Percentiles rank a stretch among this genome's conserved stretches.
Evolutionary conservation across 2,329 filamentous ascomycete species (phyloP).

Genomic region (Ceratocystiopsis brevicomis): DNA sequence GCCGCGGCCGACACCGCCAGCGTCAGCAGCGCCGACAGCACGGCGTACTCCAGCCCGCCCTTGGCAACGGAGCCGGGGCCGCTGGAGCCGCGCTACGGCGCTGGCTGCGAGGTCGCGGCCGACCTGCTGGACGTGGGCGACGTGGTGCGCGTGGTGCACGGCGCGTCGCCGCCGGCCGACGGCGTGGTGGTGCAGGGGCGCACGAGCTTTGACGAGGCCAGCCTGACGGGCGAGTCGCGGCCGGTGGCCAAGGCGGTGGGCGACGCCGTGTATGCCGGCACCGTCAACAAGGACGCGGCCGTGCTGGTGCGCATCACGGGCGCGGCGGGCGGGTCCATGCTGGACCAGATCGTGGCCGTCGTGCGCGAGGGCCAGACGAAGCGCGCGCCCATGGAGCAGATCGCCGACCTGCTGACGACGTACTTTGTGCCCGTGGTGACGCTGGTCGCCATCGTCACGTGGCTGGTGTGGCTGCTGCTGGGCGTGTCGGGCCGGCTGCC

Average conservation of each 20-base stretch:
- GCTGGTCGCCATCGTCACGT: slow-evolving; percentile 49
- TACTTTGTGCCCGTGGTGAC: slow-evolving; percentile 63
- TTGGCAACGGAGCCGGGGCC: neutral
- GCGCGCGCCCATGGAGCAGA: slow-evolving; percentile 55
- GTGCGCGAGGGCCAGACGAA: slow-evolving; percentile 62
- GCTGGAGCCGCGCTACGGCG: neutral
- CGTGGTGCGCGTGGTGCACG: slow-evolving; percentile 54
- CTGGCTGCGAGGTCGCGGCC: slow-evolving; percentile 24
- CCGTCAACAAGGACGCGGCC: slow-evolving; percentile 49
- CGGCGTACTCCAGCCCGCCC: too few relatives aligned
- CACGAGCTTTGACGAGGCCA: slow-evolving; percentile 71
- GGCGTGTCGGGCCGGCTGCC: slow-evolving; percentile 41
- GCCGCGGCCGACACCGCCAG: neutral
- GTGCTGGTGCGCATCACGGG: slow-evolving; percentile 45
- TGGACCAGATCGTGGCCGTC: slow-evolving; percentile 60
- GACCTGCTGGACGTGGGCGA: slow-evolving; percentile 63
- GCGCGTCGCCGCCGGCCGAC: slow-evolving; percentile 70
- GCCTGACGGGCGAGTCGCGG: slow-evolving; percentile 62
- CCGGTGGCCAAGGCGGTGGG: slow-evolving; percentile 43
- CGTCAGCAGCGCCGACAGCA: too few relatives aligned
- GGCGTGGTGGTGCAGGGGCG: slow-evolving; percentile 45
- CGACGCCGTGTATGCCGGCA: slow-evolving; percentile 52
- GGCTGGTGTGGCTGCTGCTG: slow-evolving; percentile 50
- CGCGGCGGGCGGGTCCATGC: slow-evolving; percentile 50
- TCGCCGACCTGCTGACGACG: slow-evolving; percentile 52